A percentile compares a stretch with the other conserved stretches of the same genome.
Evolutionary conservation across 176 grass and related monocot species (phyloP).

Genomic region (Aegilops speltoides): DNA sequence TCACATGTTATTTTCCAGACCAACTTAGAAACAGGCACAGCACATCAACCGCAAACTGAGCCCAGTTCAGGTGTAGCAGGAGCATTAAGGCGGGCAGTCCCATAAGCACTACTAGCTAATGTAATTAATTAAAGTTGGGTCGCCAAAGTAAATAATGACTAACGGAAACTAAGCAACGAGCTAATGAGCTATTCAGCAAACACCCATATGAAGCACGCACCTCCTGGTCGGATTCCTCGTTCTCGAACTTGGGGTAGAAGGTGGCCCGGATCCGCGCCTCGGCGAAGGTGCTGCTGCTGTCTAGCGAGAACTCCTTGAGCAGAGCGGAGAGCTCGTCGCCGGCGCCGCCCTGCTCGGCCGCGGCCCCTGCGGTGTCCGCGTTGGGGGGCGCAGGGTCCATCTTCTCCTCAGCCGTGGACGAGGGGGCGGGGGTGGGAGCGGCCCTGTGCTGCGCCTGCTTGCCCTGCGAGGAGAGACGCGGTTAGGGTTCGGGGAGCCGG

Average conservation of each 20-base stretch:
- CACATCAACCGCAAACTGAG: not conserved
- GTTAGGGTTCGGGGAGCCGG: not conserved
- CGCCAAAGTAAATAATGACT: not conserved
- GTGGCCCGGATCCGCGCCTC: constrained; percentile 76
- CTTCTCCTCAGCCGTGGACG: not conserved
- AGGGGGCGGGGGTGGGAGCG: not conserved
- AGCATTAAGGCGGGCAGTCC: not conserved
- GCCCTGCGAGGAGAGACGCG: not conserved
- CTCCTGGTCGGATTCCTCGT: constrained; percentile 94
- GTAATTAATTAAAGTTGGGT: not conserved
- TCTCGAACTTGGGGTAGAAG: constrained; percentile 98
- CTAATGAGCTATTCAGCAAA: too few species aligned
- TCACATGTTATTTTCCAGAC: not conserved
- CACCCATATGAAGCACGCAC: constrained; percentile 16
- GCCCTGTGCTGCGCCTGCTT: constrained; percentile 20
- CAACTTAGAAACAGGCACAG: not conserved
- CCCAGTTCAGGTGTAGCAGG: not conserved
- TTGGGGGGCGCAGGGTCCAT: constrained; percentile 24
- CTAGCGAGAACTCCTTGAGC: constrained; percentile 67
- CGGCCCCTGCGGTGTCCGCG: not conserved
- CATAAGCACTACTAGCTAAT: not conserved
- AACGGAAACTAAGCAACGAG: not conserved
- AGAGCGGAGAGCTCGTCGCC: constrained; percentile 33
- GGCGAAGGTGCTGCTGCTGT: constrained; percentile 51
- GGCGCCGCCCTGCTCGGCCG: not conserved